Evolutionary conservation across 2,329 filamentous ascomycete genomes (phyloP).

Genomic region (Diaporthe humulicola): DNA sequence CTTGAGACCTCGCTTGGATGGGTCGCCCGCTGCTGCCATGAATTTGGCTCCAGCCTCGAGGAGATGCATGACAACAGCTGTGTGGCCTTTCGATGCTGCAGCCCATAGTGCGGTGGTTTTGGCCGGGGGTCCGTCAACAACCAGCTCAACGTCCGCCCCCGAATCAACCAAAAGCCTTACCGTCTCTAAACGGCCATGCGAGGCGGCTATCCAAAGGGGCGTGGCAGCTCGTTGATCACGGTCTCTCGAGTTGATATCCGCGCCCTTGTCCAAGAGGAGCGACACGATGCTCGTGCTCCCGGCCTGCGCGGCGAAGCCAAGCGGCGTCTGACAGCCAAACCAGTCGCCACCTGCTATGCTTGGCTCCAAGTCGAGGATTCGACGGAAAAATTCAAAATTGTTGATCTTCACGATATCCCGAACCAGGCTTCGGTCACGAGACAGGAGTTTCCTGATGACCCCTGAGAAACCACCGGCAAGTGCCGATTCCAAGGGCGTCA

Average conservation of each 20-base stretch:
- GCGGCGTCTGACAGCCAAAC: too few species aligned
- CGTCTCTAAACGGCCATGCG: neutral
- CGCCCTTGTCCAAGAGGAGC: neutral
- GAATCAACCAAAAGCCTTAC: neutral
- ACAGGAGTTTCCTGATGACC: neutral
- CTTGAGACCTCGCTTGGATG: neutral
- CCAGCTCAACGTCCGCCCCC: neutral
- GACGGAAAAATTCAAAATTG: neutral
- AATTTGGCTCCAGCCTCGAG: neutral
- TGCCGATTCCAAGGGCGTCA: neutral
- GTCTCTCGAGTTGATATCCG: neutral
- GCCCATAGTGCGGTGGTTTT: neutral
- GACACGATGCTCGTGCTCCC: neutral
- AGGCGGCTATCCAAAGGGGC: neutral
- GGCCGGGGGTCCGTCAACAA: neutral
- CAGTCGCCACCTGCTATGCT: rapidly evolving
- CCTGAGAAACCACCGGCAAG: neutral
- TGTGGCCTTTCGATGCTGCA: neutral
- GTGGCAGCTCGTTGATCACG: too few species aligned
- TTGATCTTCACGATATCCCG: too few species aligned
- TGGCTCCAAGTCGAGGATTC: neutral
- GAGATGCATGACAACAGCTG: neutral
- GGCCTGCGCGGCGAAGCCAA: neutral
- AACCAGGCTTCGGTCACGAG: neutral
- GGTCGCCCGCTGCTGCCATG: neutral